These are phyloP conservation scores for Fragaria ananassa DNA, from an alignment of 306 rosid genomes.

Conservation along the genomic window DNA sequence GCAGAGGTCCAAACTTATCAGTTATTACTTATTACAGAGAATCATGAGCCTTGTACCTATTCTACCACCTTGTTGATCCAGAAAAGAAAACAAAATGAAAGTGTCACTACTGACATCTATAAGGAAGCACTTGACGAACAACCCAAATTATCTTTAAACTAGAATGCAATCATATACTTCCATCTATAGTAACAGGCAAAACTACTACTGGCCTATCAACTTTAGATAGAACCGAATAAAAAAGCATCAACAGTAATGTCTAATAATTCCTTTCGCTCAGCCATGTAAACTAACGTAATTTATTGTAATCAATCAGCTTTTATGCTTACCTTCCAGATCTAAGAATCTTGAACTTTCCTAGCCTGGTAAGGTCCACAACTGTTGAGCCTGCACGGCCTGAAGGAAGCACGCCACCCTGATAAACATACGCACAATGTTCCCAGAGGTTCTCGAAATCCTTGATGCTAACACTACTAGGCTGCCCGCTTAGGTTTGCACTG, in stretches of 20 bases:
- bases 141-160: no score
- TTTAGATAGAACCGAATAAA: not conserved
- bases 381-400: slow-evolving; percentile 88
- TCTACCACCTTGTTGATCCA: not conserved
- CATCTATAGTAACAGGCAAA: not conserved
- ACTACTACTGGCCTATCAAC: not conserved
- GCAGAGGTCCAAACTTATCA: not conserved
- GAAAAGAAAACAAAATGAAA: no score
- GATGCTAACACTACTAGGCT: slow-evolving; percentile 71
- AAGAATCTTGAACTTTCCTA: slow-evolving; percentile 66
- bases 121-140: not conserved
- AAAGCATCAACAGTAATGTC: not conserved
- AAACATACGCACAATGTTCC: slow-evolving; percentile 79
- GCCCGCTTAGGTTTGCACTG: slow-evolving; percentile 92
- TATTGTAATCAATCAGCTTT: not conserved
- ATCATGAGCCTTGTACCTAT: not conserved
- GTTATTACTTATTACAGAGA: not conserved
- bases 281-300: not conserved
- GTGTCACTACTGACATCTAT: not conserved
- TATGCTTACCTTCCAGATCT: slow-evolving; percentile 84
- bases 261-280: not conserved
- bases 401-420: slow-evolving; percentile 81
- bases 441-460: slow-evolving; percentile 77
- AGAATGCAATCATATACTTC: not conserved
- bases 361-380: slow-evolving; percentile 68